Evolutionary conservation across 805 yeast species (phyloP).

Genomic region (Candida hispaniensis): DNA sequence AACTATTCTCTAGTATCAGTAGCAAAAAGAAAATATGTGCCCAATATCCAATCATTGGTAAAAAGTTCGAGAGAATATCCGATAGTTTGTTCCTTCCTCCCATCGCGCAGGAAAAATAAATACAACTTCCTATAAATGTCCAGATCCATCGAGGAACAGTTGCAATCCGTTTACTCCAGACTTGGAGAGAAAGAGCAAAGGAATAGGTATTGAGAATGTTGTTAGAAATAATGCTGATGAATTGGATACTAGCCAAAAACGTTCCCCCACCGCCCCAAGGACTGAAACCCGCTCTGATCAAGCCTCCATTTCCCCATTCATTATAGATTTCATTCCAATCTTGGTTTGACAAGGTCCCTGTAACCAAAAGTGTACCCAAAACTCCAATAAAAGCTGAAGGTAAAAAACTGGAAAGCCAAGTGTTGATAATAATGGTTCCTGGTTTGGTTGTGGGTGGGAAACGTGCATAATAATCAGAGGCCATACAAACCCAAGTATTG

Average conservation of each 20-base stretch:
- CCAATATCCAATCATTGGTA: conserved; percentile 93
- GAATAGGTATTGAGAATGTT: conserved; percentile 74
- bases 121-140: conserved; percentile 49
- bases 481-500: conserved; percentile 81
- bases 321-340: conserved; percentile 51
- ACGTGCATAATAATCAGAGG: conserved; percentile 73
- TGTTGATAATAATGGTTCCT: conserved; percentile 42
- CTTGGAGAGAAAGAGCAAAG: conserved; percentile 68
- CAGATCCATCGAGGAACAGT: conserved; percentile 70
- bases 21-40: conserved; percentile 68
- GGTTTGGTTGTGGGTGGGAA: conserved; percentile 64
- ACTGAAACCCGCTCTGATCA: conserved; percentile 50
- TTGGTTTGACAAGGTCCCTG: conserved; percentile 47
- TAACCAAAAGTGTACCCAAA: conserved; percentile 59
- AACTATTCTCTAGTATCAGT: conserved; percentile 56
- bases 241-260: conserved; percentile 56
- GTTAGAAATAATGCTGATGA: conserved; percentile 68
- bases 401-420: conserved; percentile 53
- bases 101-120: conserved; percentile 59
- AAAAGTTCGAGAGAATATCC: conserved; percentile 62
- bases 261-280: conserved; percentile 74
- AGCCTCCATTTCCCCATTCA: conserved; percentile 61
- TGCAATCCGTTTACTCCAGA: conserved; percentile 39
- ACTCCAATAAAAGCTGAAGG: conserved; percentile 73
- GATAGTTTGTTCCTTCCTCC: conserved; percentile 68